Conservation (phyloP, 1,284 basidiomycete genomes). For the Leccinum huronense region DNA sequence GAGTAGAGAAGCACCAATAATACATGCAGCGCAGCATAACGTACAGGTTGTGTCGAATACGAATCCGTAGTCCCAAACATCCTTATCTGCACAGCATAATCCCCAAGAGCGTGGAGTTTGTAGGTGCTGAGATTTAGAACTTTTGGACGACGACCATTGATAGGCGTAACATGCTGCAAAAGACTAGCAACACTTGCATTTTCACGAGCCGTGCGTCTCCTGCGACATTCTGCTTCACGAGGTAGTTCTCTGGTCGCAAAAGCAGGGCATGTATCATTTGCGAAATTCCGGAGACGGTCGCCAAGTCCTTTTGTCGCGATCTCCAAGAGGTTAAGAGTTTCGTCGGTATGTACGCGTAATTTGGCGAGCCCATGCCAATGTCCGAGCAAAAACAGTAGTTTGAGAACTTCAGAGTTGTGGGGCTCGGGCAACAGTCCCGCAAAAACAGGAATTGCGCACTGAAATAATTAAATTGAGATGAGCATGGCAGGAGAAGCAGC, state of each 20-base stretch:
- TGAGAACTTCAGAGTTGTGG: not conserved
- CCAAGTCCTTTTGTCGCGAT: not conserved
- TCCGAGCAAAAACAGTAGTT: not conserved
- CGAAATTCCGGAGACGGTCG: not conserved
- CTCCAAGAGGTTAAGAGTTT: not conserved
- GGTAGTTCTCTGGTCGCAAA: not conserved
- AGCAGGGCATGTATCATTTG: not conserved
- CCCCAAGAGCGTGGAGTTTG: not conserved
- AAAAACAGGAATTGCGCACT: not conserved
- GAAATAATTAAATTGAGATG: not conserved
- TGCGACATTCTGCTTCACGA: not conserved
- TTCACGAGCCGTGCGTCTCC: not conserved
- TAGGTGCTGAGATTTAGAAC: not conserved
- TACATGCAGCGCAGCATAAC: too few species aligned
- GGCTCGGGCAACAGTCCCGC: not conserved
- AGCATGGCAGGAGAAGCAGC: not conserved
- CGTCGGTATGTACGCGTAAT: not conserved
- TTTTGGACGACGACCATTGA: not conserved
- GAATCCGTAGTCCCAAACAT: not conserved
- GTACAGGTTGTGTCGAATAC: not conserved
- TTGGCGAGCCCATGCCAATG: not conserved
- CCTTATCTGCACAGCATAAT: not conserved
- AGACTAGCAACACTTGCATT: not conserved
- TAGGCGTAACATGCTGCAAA: not conserved
- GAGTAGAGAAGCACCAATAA: too few species aligned